A percentile compares a stretch with the other conserved stretches of the same genome.
These are phyloP conservation scores for Phytophthora crassamura DNA, from an alignment of 352 stramenopile genomes.

Conservation along the genomic window DNA sequence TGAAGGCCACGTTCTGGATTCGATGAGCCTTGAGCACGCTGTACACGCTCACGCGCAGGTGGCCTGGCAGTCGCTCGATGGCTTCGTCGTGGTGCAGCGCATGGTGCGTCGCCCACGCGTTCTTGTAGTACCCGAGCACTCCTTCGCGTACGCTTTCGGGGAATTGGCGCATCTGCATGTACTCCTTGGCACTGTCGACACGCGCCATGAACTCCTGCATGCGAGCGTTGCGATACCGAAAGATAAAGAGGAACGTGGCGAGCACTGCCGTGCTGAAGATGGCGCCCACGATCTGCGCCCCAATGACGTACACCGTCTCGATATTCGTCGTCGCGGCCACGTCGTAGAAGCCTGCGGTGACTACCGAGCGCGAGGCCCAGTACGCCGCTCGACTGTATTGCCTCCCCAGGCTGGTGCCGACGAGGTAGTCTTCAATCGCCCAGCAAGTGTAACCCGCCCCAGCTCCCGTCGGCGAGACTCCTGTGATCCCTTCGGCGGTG, in stretches of 20 bases:
- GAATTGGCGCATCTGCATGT: slow-evolving; percentile 74
- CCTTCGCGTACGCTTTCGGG: slow-evolving; percentile 63
- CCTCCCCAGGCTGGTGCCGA: slow-evolving; percentile 45
- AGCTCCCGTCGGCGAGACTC: slow-evolving; percentile 18
- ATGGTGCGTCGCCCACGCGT: slow-evolving; percentile 59
- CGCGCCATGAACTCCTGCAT: slow-evolving; percentile 75
- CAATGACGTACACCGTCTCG: slow-evolving; percentile 65
- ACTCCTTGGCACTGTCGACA: slow-evolving; percentile 76
- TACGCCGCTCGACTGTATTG: slow-evolving; percentile 70
- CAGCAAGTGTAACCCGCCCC: slow-evolving; percentile 59
- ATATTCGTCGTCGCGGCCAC: slow-evolving; percentile 54
- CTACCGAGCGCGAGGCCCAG: slow-evolving; percentile 61
- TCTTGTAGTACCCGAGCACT: slow-evolving; percentile 68
- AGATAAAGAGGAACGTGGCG: slow-evolving; percentile 77
- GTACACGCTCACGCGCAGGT: slow-evolving; percentile 62
- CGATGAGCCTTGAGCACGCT: slow-evolving; percentile 65
- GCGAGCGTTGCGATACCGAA: slow-evolving; percentile 58
- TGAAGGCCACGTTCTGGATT: slow-evolving; percentile 63
- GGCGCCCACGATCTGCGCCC: slow-evolving; percentile 66
- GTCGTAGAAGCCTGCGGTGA: slow-evolving; percentile 73
- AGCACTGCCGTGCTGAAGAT: slow-evolving; percentile 76
- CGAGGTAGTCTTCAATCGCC: slow-evolving; percentile 72
- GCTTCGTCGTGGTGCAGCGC: slow-evolving; percentile 56
- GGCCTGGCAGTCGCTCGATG: slow-evolving; percentile 58
- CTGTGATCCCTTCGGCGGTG: slow-evolving; percentile 22